Evolutionary conservation across 192 early-diverging fungal genomes (phyloP), one percentile per base, ranked within the genome.

Genomic region (Backusella australiensis): DNA sequence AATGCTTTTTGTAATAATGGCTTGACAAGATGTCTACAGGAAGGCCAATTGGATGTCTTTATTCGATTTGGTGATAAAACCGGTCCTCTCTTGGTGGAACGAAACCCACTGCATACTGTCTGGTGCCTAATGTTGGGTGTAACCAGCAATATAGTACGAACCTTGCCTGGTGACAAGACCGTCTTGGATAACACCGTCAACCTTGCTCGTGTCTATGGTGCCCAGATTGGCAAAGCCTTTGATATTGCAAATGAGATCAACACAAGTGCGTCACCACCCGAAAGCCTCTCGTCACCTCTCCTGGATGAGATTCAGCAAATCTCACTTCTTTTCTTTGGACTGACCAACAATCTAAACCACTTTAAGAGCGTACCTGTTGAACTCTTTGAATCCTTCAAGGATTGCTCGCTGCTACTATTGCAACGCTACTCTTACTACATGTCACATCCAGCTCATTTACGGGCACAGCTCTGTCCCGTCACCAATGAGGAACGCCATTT

Each of bases 101-200:
- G 63, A 3, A 79, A 73, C 34, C 78, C 77, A 29, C 77, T 85
- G 53, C 88, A 86, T 67, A 72, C 76, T 6, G 78, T 86, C 12
- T 89, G 88, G 88, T 86, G 85, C 36, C 84, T 83, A 49, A 84
- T 84, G 70, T 41, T 89, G 29, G 81, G 83, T 17, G 81, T 85
- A 0, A 74, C 84, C 21, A 86, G 77, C 3, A 77, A 83, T 35
- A 72, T 87, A 1, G 35, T 86, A 53, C 84, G 81, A 15, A 70
- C 74, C 12, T 70, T 86, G 65, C 72, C 71, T 15, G 67, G 49
- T 9, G 76, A 77, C 0, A 82, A 81, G 5, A 72, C 75, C 4
- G 78, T 84, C 34, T 74, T 87, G 35, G 79, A 77, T 34, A 67
- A 70, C 8, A 59, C 83, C 12, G 79, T 86, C 49, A 81, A 73